Base-by-base conservation (phyloP, 176 grass and related monocot species). In the Phoenix roebelenii region DNA sequence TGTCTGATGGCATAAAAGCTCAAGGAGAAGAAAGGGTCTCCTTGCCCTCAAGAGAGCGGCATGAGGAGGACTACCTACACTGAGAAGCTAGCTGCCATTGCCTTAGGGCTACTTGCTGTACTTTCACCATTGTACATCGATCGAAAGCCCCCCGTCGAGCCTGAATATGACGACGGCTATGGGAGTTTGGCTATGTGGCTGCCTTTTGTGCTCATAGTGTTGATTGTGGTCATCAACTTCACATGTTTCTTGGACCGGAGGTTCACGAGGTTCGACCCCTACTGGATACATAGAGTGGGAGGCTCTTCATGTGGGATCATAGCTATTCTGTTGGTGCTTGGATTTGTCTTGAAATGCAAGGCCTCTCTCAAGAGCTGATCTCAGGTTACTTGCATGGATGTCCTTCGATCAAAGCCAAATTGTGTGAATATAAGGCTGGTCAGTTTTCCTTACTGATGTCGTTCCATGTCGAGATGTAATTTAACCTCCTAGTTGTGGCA, bases 291-390 rank as follows among this genome's bases (percentile, higher is more conserved):
- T 65, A 76, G 87, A 59, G 76, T 81, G 7, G 82, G 84, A 73
- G 93, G 93, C 3, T 98, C 87, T 17, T 98, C 93, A 4, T 80
- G 76, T 64, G 87, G 93, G 49, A 83, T 98, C 75, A 67, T 98
- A 18, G 74, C 72, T 55, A 82, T 66, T 73, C 93, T 98, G 35
- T 23, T 98, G 52, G 70, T 98, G 19, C 84, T 98, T 63, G 87
- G 93, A 54, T 88, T 98, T 73, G 93, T 98, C 7, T 78, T 98
- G 63, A 98, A 80, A 80, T 98, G 84, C 59, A 98, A 98, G 67
- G 83, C 92, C 3, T 87, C 74, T 61, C 49, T 79, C 32, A 75
- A 68, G n/a, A 66, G 67, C 51, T 49, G 60, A 66, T 52, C 55
- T 22, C 9, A 44, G 35, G 35, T 44, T 12, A 44, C 35, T 44